Evolutionary conservation across 345 rosid species (phyloP), one percentile per base, ranked within the genome.

Genomic region (Boechera stricta): DNA sequence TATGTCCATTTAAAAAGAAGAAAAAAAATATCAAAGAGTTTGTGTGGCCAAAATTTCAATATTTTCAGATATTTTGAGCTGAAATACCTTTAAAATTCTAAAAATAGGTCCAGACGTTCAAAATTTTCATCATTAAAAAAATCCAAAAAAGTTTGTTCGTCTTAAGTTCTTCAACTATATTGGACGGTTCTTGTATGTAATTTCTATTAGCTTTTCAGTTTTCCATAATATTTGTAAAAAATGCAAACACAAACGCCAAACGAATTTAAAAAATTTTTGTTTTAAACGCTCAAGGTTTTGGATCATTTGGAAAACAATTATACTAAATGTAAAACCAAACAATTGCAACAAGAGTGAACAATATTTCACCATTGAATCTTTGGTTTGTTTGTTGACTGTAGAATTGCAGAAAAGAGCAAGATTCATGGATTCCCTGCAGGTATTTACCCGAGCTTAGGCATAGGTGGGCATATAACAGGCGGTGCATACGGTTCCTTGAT

Each of bases 401-500:
- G 89, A 68, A 91, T 91, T 67, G 58, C 84, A 0, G 87, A 89
- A 77, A 85, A 85, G 70, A 88, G 90, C 66, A 84, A 64, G 39
- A 67, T 53, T 3, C 93, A 81, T 52, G 96, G 90, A 18, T 89
- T 75, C 72, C 89, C 94, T 26, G 87, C 83, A 0, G 97, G 94
- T 1, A 55, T 85, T 1, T 90, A 82, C 66, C 11, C 85, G 4
- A 90, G 84, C 61, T 48, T 90, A 58, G 93, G 93, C 39, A 35
- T 85, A 47, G 92, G 90, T 13, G 90, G 91, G 2, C 86, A 87
- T 66, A 81, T 87, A 62, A 87, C 88, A 1, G 91, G 91, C 0
- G 87, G 91, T 28, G 96, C 83, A 2, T 87, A 87, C 47, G 93
- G 93, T 39, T 35, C 86, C 53, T 77, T 90, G 90, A 80, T 90